Base-by-base conservation (phyloP, 1,284 basidiomycete genomes). In the Naganishia sp. region DNA sequence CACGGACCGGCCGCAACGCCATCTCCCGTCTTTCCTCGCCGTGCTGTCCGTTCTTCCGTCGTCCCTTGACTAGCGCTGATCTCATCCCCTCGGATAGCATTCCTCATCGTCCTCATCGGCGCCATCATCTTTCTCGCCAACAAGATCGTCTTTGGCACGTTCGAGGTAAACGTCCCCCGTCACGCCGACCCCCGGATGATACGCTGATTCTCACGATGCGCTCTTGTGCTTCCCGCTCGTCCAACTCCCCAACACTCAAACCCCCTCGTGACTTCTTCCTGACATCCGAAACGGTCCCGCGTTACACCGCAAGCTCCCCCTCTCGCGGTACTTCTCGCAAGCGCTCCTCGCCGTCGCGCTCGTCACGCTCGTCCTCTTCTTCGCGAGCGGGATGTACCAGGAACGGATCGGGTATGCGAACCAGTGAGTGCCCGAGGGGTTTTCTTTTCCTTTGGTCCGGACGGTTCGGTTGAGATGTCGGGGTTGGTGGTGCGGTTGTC, bases 361-460 rank as follows among this genome's bases (percentile, higher is more conserved):
- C 66, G 94, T 92, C 13, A 96, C 93, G 0, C 85, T 98, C 9
- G 86, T 90, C 39, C 84, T 99, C 45, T 98, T 99, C 84, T 98
- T 98, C 76, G 92, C 93, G 1, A 94, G 90, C 72, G 95, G 95
- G 9, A 90, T 96, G 86, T 98, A 98, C 75, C 85, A 89, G 9
- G 94, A 98, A 79, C 94, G 95, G 81, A 96, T 99, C 72, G 89
- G 87, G 0, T 97, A 97, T 75, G 94, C 95, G 10, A 94, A 97
- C 81, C 89, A 90, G 94, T 93, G 76, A 71, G 88, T 74, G 78
- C 59, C 67, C 11, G 9, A 11, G 44, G 36, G 6, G 36, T 36
- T 36, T 36, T 21, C 21, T 21, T 21, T 21, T 21, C 21, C 21
- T 21, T 21, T 21, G 21, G 21, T 21, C 21, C 21, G 21, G 21